Evolutionary conservation across 164 flowering plant species (phyloP).

Genomic region (Tetracentron sinense): DNA sequence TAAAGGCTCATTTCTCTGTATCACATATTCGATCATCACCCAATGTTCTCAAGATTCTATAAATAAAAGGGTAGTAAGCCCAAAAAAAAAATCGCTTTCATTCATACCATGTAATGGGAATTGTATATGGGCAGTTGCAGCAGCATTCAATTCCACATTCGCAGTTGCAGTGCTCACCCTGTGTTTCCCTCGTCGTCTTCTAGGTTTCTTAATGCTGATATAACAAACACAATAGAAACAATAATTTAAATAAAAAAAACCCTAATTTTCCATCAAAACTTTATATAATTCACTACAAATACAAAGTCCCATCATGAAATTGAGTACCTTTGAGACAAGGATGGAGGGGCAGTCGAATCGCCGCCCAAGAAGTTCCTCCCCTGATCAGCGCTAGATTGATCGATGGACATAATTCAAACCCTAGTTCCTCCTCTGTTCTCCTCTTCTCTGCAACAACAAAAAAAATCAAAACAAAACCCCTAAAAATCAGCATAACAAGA

Average conservation of each 20-base stretch:
- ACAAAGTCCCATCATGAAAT: not conserved
- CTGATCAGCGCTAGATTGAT: conserved; percentile 71
- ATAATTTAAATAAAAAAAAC: too few species aligned
- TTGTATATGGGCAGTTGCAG: conserved; percentile 34
- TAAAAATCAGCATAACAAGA: too few species aligned
- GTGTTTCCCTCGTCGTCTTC: conserved; percentile 63
- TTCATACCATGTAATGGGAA: conserved; percentile 38
- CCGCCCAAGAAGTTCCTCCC: conserved; percentile 55
- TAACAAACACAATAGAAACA: not conserved
- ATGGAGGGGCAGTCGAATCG: conserved; percentile 46
- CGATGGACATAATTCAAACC: conserved; percentile 88
- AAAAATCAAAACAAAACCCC: too few species aligned
- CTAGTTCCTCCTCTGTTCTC: too few species aligned
- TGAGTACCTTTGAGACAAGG: conserved; percentile 47
- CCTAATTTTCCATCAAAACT: not conserved
- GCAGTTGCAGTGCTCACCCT: conserved; percentile 23
- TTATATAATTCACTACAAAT: not conserved
- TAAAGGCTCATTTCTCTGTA: not conserved
- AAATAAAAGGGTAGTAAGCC: not conserved
- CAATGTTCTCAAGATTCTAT: not conserved
- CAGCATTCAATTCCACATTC: conserved; percentile 26
- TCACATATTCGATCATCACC: not conserved
- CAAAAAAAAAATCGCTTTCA: too few species aligned
- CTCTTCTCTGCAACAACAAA: too few species aligned
- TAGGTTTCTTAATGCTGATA: conserved; percentile 49